These are phyloP conservation scores for Bassia scoparia DNA, from an alignment of 148 eudicot genomes.

Conservation along the genomic window DNA sequence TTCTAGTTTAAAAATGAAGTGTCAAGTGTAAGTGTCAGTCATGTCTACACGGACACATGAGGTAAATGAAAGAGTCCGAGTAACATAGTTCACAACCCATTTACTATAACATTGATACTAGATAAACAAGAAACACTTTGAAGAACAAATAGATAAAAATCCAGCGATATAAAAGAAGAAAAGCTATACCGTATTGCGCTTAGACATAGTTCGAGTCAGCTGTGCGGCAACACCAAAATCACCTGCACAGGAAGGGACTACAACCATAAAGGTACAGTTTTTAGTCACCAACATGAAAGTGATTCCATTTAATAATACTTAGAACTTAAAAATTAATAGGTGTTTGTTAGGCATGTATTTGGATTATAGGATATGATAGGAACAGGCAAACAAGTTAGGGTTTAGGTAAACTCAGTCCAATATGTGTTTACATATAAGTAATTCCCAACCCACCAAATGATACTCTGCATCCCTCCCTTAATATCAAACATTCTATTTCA, in stretches of 20 bases:
- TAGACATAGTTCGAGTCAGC: constrained; percentile 96
- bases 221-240: constrained; percentile 99
- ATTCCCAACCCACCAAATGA: not conserved
- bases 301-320: not conserved
- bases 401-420: not conserved
- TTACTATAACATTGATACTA: not conserved
- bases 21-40: too few relatives aligned
- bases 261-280: constrained; percentile 16
- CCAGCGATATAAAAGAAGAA: not conserved
- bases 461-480: not conserved
- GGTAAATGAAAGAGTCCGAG: too few relatives aligned
- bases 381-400: not conserved
- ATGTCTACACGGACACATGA: too few relatives aligned
- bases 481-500: not conserved
- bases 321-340: too few relatives aligned
- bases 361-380: not conserved
- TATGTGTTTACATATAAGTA: not conserved
- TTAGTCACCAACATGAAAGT: not conserved
- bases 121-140: not conserved
- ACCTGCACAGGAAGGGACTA: constrained; percentile 46
- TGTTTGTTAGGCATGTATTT: too few relatives aligned
- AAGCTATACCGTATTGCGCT: constrained; percentile 81
- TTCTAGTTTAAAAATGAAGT: too few relatives aligned
- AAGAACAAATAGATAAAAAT: constrained; percentile 1
- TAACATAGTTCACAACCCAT: too few relatives aligned